phyloP scores from a whole-genome alignment of 768 basidiomycete species.

The Kondoa subrosea region DNA sequence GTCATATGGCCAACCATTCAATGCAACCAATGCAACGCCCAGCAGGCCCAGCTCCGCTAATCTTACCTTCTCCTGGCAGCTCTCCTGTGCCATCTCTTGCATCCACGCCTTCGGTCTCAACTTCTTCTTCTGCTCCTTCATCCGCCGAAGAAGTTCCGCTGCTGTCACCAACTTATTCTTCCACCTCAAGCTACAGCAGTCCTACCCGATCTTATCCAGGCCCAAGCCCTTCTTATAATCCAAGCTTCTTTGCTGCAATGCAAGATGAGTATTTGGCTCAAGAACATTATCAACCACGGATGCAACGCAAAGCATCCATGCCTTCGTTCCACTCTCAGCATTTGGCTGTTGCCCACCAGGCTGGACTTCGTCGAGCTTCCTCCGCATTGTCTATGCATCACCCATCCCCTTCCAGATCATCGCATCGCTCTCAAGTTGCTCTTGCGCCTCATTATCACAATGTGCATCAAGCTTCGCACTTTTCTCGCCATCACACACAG shows the following conservation, averaged over 20 bases:
- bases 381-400: neutral
- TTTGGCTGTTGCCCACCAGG: neutral
- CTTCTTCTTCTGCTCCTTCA: too few relatives aligned
- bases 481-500: neutral
- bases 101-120: neutral
- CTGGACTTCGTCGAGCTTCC: neutral
- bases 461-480: neutral
- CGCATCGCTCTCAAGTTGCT: neutral
- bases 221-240: too few relatives aligned
- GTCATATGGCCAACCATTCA: neutral
- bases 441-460: neutral
- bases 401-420: neutral
- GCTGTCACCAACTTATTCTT: neutral
- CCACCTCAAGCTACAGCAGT: neutral
- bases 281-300: neutral
- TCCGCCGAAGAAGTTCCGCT: too few relatives aligned
- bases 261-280: neutral
- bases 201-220: too few relatives aligned
- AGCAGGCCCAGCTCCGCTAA: neutral
- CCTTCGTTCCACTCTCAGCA: neutral
- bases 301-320: neutral
- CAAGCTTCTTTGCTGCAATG: constrained; percentile 1
- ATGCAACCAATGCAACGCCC: neutral
- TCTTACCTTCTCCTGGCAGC: neutral
- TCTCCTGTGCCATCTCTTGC: neutral